Conservation (phyloP, 2,329 filamentous ascomycete species). For the Cladophialophora bantiana region DNA sequence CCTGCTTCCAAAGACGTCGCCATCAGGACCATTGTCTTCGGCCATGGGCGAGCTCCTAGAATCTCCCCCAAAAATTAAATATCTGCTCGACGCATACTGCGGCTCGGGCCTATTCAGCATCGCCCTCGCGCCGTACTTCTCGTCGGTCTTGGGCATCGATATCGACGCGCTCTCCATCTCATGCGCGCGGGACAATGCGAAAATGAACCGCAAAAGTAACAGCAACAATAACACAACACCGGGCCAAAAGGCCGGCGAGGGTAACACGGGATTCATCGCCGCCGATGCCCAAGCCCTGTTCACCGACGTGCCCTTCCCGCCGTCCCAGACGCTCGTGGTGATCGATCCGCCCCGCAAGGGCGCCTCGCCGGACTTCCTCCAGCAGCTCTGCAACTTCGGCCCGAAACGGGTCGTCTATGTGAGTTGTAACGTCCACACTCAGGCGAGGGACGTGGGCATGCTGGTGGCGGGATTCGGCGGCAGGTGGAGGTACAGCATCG, state of each 20-base stretch:
- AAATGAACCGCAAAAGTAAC: conserved; percentile 61
- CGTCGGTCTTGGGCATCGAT: conserved; percentile 85
- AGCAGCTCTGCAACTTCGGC: conserved; percentile 78
- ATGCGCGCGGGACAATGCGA: conserved; percentile 79
- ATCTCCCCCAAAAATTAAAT: conserved; percentile 64
- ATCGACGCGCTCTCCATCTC: conserved; percentile 79
- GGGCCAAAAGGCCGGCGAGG: conserved; percentile 55
- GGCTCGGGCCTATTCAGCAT: conserved; percentile 97
- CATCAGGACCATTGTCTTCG: conserved; percentile 39
- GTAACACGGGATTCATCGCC: conserved; percentile 82
- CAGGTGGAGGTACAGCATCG: conserved; percentile 77
- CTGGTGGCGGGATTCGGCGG: conserved; percentile 76
- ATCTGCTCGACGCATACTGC: conserved; percentile 97
- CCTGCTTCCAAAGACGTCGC: conserved; percentile 63
- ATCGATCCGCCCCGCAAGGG: conserved; percentile 97
- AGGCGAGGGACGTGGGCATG: conserved; percentile 89
- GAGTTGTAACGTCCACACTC: conserved; percentile 97
- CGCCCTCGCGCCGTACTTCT: conserved; percentile 83
- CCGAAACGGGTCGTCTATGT: conserved; percentile 89
- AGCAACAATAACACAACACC: not conserved
- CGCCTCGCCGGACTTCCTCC: conserved; percentile 83
- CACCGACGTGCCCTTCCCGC: conserved; percentile 72
- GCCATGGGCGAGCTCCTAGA: conserved; percentile 7
- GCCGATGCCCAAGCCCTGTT: conserved; percentile 88
- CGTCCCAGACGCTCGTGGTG: conserved; percentile 88